Base-by-base conservation (phyloP, 108 stramenopile species). In the Cyclotella sp. region DNA sequence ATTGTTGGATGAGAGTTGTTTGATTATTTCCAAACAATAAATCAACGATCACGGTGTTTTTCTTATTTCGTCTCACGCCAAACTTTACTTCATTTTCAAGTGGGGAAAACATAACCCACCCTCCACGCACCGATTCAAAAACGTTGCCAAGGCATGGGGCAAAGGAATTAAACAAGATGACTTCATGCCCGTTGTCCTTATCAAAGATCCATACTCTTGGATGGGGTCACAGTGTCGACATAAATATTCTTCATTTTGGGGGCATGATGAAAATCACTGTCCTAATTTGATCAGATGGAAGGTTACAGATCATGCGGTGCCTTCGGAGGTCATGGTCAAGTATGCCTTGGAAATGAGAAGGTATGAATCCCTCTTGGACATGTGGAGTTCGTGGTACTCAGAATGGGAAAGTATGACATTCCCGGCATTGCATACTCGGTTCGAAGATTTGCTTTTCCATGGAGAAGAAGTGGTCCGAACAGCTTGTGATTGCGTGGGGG, bases 381-480 rank as follows among this genome's bases (percentile, higher is more conserved):
- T 89, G 30, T 96, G 92, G 92, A 85, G 74, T n/a, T 76, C 85
- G 42, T 95, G 90, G 91, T 91, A 97, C 75, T 59, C 70, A 30
- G 86, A 89, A 63, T 95, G 89, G 70, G 76, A 89, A 5, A 72
- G 81, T 4, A 83, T 85, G 19, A 82, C 81, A 18, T 93, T 88
- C 73, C 96, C 96, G 0, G 72, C 83, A 6, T 39, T 94, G 24
- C 89, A 90, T 39, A 88, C 93, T 0, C 85, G 96, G 27, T 97
- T 91, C 72, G 96, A 97, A 75, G 96, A 97, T 81, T 83, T 95
- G 66, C 79, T 93, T 19, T 97, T 91, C 69, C 87, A 93, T 54
- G 82, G 82, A 30, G 83, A 88, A 49, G 87, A 91, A 47, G 80
- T 91, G 47, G 78, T 88, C 39, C 75, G 76, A 75, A n/a, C 28